Percentiles rank a stretch among this genome's conserved stretches.
Evolutionary conservation across 176 grass and related monocot species (phyloP).

Genomic region (Oryza nivara): DNA sequence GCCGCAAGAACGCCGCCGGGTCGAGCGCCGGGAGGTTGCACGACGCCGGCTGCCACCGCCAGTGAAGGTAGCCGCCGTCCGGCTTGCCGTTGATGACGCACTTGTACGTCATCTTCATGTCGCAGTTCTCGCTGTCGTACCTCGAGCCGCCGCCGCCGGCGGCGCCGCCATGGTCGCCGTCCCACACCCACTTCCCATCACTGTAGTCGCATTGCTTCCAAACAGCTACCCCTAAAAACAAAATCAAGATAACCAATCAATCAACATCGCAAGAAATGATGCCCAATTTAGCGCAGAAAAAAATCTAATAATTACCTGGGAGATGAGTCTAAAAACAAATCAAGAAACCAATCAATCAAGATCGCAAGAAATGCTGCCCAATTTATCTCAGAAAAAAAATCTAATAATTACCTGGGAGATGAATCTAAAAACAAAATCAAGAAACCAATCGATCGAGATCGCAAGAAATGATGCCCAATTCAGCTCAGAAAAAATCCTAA

Average conservation of each 20-base stretch:
- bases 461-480: no score
- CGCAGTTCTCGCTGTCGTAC: conserved; percentile 39
- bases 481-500: no score
- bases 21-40: conserved; percentile 35
- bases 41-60: conserved; percentile 48
- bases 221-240: background rate
- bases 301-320: no score
- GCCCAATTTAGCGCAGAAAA: background rate
- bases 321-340: background rate
- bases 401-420: background rate
- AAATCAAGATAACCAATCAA: background rate
- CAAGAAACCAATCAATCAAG: background rate
- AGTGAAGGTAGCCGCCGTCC: conserved; percentile 44
- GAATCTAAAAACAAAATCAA: background rate
- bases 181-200: conserved; percentile 44
- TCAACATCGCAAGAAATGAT: background rate
- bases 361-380: background rate
- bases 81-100: conserved; percentile 42
- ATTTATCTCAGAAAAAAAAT: background rate
- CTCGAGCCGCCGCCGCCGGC: background rate
- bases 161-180: background rate
- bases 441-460: no score
- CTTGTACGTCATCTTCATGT: conserved; percentile 36
- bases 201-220: conserved; percentile 42
- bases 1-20: conserved; percentile 33